Evolutionary conservation across 2,329 filamentous ascomycete genomes (phyloP), one percentile per base, ranked within the genome.

Genomic region (Neurospora crassa): DNA sequence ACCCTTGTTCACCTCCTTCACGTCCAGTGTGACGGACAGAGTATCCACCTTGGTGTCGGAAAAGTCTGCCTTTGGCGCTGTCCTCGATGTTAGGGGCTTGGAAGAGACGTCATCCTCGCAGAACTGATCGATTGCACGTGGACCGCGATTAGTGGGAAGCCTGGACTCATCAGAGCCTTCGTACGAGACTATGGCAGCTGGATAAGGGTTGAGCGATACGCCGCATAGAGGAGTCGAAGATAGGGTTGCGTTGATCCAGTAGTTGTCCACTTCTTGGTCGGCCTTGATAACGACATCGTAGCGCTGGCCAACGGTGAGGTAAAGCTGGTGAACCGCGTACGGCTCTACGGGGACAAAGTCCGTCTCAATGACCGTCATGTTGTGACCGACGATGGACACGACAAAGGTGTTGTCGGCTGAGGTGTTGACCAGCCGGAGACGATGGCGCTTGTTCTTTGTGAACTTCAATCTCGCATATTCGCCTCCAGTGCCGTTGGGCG

Each of bases 281-380:
- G 81, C 84, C 63, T 82, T 79, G 69, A 87, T 82, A 43, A 84
- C 80, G 67, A 86, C 80, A 72, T 87, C 84, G 68, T 79, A 77
- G 8, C 86, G 79, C 76, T 79, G 82, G 53, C 79, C 83, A 72
- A 87, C 81, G 59, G 82, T 85, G n/a, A 89, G 79, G 67, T 82
- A 84, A 67, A 89, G 79, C 29, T 82, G 79, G 6, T 82, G 78
- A 0, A 83, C 84, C 3, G 79, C 80, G 75, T 86, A 86, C 0
- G 88, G 84, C 72, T 82, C 77, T 59, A 88, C 79, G 1, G 85
- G 83, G 2, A 88, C 85, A 47, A 87, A 84, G 76, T 89, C 87
- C 67, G 81, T 82, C 12, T 83, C 80, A 69, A 89, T 84, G 43
- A 89, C 83, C 0, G 82, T 85, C 72, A 89, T 79, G 12, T 79